A percentile compares a stretch with the other conserved stretches of the same genome.
phyloP scores from a whole-genome alignment of 306 rosid species.

The Dalbergia cochinchinensis region DNA sequence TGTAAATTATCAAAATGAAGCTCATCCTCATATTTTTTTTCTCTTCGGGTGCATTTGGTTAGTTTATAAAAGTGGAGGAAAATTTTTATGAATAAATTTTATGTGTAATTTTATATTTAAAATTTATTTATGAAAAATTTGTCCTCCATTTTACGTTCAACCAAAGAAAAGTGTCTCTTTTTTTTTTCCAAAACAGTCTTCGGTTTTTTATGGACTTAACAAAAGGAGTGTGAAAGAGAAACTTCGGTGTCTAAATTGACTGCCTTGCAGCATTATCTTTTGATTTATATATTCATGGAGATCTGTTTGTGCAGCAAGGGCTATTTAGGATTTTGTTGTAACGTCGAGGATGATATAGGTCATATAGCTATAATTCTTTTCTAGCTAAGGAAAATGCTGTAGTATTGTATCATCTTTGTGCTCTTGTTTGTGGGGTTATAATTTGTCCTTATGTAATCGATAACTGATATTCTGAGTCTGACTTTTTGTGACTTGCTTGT shows the following conservation, averaged over 20 bases:
- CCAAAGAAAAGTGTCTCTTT: conserved; percentile 6
- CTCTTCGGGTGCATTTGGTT: too few species aligned
- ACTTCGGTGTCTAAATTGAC: conserved; percentile 62
- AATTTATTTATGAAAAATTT: too few species aligned
- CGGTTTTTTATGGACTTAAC: conserved; percentile 45
- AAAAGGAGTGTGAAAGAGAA: conserved; percentile 66
- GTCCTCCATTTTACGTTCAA: too few species aligned
- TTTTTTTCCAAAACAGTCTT: conserved; percentile 43
- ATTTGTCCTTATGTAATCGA: too few species aligned
- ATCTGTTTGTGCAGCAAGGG: conserved; percentile 50
- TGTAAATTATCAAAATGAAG: neutral
- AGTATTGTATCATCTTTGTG: neutral
- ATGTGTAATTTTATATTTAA: too few species aligned
- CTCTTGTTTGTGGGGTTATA: too few species aligned
- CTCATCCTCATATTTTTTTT: too few species aligned
- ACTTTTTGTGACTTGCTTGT: too few species aligned
- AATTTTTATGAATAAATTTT: too few species aligned
- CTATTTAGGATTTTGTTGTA: conserved; percentile 67
- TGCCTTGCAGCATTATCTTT: conserved; percentile 49
- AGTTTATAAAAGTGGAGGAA: too few species aligned
- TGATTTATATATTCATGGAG: conserved; percentile 41
- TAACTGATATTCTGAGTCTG: too few species aligned
- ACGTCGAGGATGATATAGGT: conserved; percentile 65
- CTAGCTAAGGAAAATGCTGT: conserved; percentile 34
- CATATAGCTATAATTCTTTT: conserved; percentile 6